Evolutionary conservation across 1,284 basidiomycete species (phyloP), one percentile per base, ranked within the genome.

Genomic region (Ganoderma lucidum): DNA sequence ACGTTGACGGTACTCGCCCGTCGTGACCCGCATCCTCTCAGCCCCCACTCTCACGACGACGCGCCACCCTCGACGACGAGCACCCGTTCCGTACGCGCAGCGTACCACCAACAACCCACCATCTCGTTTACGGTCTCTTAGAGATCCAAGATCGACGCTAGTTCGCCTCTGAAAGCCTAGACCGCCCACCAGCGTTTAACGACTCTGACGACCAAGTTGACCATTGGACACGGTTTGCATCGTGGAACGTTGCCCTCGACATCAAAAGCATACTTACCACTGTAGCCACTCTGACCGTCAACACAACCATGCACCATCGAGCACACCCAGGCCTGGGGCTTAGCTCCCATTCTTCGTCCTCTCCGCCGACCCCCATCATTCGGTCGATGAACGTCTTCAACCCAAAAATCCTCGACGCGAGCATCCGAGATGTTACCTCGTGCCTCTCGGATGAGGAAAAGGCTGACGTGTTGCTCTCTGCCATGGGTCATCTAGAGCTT

Each of bases 371-470:
- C 14, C 66, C 69, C 53, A 62, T 59, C 23, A 55, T 59, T 17
- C 71, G 63, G 45, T 63, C 72, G n/a, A 87, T 87, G 86, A 85
- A 85, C 75, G 82, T 90, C 69, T 92, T 92, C 83, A 92, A 92
- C 76, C 89, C 90, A 6, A 89, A 88, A 75, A 91, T 92, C 71
- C 83, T 92, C 60, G 90, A 92, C 74, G 90, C 90, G 32, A 88
- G 88, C 81, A 88, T 91, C 75, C 88, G 87, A 63, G 88, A 91
- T 75, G 87, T 90, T 42, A 83, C 86, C 2, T 81, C 83, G 9
- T 84, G 82, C 67, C 84, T 92, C 44, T 82, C 85, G 3, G 86
- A 89, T 74, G 86, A 86, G 72, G 85, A 91, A 78, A 93, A 92
- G 78, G 89, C 85, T 17, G 89, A 90, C 71, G 84, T 92, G 53